Percentiles rank a stretch among this genome's conserved stretches.
Evolutionary conservation across 345 rosid species (phyloP).

Genomic region (Fremontodendron californicum): DNA sequence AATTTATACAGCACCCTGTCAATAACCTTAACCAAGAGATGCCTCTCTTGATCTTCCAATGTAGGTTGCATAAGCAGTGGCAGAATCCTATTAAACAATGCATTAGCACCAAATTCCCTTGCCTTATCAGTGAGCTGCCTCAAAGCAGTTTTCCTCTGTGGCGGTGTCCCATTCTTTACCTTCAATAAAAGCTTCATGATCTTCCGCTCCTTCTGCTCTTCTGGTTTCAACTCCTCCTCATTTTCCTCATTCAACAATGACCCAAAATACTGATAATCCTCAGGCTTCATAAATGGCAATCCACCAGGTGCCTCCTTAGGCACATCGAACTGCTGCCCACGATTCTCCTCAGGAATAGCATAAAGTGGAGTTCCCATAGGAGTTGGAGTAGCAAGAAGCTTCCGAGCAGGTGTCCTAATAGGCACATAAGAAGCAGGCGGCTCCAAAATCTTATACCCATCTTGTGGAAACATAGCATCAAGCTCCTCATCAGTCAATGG

Average conservation of each 20-base stretch:
- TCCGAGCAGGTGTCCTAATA: constrained; percentile 88
- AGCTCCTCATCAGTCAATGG: constrained; percentile 97
- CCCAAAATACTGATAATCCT: constrained; percentile 94
- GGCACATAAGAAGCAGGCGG: constrained; percentile 97
- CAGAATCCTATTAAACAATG: constrained; percentile 79
- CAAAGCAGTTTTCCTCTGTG: constrained; percentile 96
- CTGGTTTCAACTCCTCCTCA: constrained; percentile 86
- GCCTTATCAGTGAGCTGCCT: constrained; percentile 98
- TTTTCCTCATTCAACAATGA: constrained; percentile 82
- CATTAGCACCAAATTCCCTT: constrained; percentile 95
- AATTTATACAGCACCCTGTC: constrained; percentile 88
- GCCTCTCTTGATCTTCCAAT: constrained; percentile 98
- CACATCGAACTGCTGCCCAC: constrained; percentile 96
- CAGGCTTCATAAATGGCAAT: constrained; percentile 94
- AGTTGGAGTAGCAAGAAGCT: constrained; percentile 82
- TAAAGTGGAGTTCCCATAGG: constrained; percentile 89
- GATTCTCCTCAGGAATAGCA: constrained; percentile 81
- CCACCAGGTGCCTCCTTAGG: constrained; percentile 89
- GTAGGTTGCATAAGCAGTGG: constrained; percentile 99
- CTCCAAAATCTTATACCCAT: constrained; percentile 89
- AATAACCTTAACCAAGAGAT: constrained; percentile 96
- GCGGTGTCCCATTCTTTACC: constrained; percentile 98
- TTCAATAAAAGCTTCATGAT: constrained; percentile 91
- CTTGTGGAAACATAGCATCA: constrained; percentile 89
- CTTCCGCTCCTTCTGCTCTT: constrained; percentile 96